Conservation (phyloP, 257 asterid species). For the Gentiana straminea region DNA sequence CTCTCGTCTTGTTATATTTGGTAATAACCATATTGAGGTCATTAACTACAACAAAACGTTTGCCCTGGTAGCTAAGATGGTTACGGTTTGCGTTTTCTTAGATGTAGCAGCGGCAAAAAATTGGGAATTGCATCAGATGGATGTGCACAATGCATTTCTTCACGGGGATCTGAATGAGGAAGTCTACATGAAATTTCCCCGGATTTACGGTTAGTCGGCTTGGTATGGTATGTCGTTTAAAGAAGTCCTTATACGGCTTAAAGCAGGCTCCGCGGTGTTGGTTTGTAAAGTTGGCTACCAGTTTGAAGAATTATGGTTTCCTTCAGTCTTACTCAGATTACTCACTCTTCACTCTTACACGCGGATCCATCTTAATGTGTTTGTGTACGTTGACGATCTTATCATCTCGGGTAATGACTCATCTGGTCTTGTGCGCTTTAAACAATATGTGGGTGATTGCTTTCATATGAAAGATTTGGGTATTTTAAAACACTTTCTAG, state of each 20-base stretch:
- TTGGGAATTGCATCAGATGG: background rate
- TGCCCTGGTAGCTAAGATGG: background rate
- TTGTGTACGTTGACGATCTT: background rate
- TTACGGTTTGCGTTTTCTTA: background rate
- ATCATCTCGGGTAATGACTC: background rate
- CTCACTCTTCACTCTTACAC: background rate
- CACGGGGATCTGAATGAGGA: background rate
- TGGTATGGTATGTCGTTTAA: background rate
- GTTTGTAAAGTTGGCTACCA: background rate
- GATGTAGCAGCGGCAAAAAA: background rate
- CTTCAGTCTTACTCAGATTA: background rate
- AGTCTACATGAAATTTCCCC: background rate
- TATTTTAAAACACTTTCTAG: background rate
- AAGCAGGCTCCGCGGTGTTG: slow-evolving; percentile 4
- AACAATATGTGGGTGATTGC: background rate
- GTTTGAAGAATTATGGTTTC: background rate
- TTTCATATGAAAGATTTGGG: background rate
- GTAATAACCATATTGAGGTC: no score
- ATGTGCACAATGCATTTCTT: background rate
- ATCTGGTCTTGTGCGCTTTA: background rate
- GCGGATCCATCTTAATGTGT: background rate
- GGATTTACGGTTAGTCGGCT: background rate
- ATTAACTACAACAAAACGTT: no score
- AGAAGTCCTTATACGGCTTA: background rate
- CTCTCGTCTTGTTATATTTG: no score